Base-by-base conservation (phyloP, 768 basidiomycete species). In the Kondoa malvinella region DNA sequence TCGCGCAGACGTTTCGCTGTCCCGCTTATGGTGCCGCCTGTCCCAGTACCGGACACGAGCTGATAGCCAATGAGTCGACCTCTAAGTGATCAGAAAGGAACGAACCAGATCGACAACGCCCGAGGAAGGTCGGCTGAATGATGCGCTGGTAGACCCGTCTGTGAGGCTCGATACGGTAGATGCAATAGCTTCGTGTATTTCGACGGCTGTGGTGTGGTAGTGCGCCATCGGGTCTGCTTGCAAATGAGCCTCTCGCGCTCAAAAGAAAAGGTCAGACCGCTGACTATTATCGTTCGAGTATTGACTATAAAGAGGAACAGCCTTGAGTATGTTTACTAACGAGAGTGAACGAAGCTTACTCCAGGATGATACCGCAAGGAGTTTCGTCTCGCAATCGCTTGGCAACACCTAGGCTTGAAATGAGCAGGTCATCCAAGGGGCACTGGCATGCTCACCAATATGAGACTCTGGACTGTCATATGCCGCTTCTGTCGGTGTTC, bases 21-120 rank as follows among this genome's bases (percentile, higher is more conserved):
- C 1, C 94, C 94, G n/a, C 88, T 89, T 69, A 99, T 79, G 0
- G 94, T 96, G 14, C 94, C 94, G 16, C 95, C 94, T 1, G 94
- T 99, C 16, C 94, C 94, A 14, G 92, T 89, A 1, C 89, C 86
- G 4, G 86, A 89, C 26, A 95, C 77, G 63, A 97, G 79, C 1
- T 84, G 86, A 21, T 50, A 50, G 8, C 21, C 21, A 8, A 8
- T 8, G 40, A 50, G 12, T 8, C 8, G 40, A 50, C 21, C 40
- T 8, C 40, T 50, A 21, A 21, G 40, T 8, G 40, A 8, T 50
- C 12, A 8, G 8, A 21, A 50, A 50, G 21, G 8, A 21, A 50
- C 40, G 87, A 27, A 96, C 84, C 75, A 87, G 86, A 63, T 82
- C 81, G 33, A 85, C 86, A 0, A 87, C 88, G 0, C 83, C 2